A percentile compares a stretch with the other conserved stretches of the same genome.
Conservation (phyloP, 441 rosid genomes). For the Omphalea diandra region DNA sequence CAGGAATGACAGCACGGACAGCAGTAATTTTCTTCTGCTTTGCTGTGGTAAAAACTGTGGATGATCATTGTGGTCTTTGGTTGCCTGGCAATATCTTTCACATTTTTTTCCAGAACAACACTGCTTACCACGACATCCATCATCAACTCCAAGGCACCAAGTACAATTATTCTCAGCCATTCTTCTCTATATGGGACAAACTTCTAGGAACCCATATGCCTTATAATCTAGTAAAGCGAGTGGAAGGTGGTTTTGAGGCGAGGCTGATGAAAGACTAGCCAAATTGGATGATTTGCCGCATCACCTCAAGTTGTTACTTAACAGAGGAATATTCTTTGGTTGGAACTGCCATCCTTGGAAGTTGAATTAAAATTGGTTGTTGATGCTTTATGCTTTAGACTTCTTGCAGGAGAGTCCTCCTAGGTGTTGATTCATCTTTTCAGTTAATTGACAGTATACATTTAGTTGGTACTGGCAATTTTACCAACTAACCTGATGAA, state of each 20-base stretch:
- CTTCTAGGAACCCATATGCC: slow-evolving; percentile 72
- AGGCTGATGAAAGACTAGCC: slow-evolving; percentile 46
- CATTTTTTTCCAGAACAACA: slow-evolving; percentile 58
- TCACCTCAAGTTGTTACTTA: slow-evolving; percentile 22
- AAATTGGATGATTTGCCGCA: slow-evolving; percentile 12
- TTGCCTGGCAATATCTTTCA: slow-evolving; percentile 74
- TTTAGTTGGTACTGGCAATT: slow-evolving; percentile 21
- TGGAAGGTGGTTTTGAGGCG: slow-evolving; percentile 70
- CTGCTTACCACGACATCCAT: slow-evolving; percentile 78
- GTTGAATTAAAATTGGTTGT: slow-evolving; percentile 29
- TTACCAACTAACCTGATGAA: too few species aligned
- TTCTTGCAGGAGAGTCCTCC: slow-evolving; percentile 21
- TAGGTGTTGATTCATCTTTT: slow-evolving; percentile 6
- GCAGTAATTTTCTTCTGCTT: slow-evolving; percentile 71
- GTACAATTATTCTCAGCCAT: slow-evolving; percentile 76
- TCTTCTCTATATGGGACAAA: slow-evolving; percentile 74
- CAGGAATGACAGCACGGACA: slow-evolving; percentile 77
- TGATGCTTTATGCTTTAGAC: slow-evolving; percentile 20
- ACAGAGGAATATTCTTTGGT: slow-evolving; percentile 17
- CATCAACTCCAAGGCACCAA: slow-evolving; percentile 73
- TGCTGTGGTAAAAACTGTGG: slow-evolving; percentile 61
- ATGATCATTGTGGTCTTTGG: slow-evolving; percentile 74
- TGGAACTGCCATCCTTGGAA: slow-evolving; percentile 24
- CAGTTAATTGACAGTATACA: slow-evolving; percentile 24
- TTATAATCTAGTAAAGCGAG: slow-evolving; percentile 45